Conservation (phyloP, 495 filamentous ascomycete species). For the Hypoxylon subgilvum region DNA sequence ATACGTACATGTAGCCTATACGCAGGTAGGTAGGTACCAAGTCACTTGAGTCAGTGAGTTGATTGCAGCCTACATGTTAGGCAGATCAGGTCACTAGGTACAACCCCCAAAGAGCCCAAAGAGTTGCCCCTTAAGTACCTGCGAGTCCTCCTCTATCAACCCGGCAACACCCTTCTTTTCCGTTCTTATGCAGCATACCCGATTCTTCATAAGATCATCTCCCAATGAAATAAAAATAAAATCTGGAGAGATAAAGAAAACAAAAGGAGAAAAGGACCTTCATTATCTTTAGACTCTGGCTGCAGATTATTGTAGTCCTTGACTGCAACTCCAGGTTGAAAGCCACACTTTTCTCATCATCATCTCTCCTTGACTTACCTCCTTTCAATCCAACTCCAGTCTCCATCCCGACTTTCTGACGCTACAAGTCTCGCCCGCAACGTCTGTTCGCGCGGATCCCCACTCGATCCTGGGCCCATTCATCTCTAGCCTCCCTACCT, state of each 20-base stretch:
- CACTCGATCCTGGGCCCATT: conserved; percentile 12
- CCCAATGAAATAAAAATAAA: conserved; percentile 23
- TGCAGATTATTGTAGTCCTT: conserved; percentile 23
- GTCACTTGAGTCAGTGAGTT: too few relatives aligned
- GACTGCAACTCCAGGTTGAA: conserved; percentile 31
- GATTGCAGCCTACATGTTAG: too few relatives aligned
- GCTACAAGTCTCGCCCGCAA: conserved; percentile 39
- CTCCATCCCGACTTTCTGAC: conserved; percentile 33
- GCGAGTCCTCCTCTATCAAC: conserved; percentile 31
- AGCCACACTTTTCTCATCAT: conserved; percentile 21
- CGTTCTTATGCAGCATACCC: conserved; percentile 32
- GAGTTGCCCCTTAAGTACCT: conserved; percentile 32
- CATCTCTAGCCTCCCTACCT: not conserved
- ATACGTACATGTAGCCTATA: not conserved
- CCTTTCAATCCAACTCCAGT: conserved; percentile 27
- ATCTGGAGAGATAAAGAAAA: conserved; percentile 7
- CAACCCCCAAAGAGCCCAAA: conserved; percentile 15
- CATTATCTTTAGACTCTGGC: not conserved
- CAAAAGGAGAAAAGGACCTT: conserved; percentile 2
- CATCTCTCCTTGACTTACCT: not conserved
- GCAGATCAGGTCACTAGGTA: conserved; percentile 5
- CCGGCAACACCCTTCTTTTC: conserved; percentile 39
- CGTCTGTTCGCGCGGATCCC: conserved; percentile 37
- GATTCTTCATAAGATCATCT: conserved; percentile 14
- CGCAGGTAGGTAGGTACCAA: not conserved